Evolutionary conservation across 495 filamentous ascomycete species (phyloP), one percentile per base, ranked within the genome.

Genomic region (Penicillium egyptiacum): DNA sequence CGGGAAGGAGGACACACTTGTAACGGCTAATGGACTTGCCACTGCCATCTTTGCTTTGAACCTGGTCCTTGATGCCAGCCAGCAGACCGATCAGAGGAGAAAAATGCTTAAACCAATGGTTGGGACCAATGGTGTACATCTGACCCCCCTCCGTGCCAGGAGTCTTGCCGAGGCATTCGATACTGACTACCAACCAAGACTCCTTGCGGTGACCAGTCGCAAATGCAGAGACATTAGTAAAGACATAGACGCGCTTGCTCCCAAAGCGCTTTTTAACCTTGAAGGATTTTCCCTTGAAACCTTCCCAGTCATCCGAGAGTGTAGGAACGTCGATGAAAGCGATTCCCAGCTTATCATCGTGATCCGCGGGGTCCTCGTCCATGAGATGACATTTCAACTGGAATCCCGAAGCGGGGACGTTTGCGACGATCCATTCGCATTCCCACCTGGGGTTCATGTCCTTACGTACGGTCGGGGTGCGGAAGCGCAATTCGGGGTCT

Each of bases 1-100:
- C 6, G 23, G 40, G 31, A 30, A 42, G 50, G 26, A 11, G 0
- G 43, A 76, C 84, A 42, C 73, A 89, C 87, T 92, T 88, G 68
- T 92, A 92, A 71, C 82, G 86, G 44, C 54, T 75, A 45, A 67
- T 60, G 55, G 86, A 75, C n/a, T 84, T 76, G 57, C 79, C 66
- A 50, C 59, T 77, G 8, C 72, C 76, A 68, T 80, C 63, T 58
- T 78, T 55, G 63, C 71, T 69, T 37, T 74, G 70, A 41, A 68
- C 72, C 37, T 73, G 76, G 61, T 87, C 89, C 69, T 92, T 94
- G 25, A 86, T 86, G 4, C 90, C 89, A 6, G 85, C 80, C 28
- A 97, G 64, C 47, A 91, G 81, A 16, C 93, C 93, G 55, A 97
- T 90, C 75, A 97, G 81, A 16, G 93, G 92, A 3, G 88, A 92